Percentiles rank a stretch among this genome's conserved stretches.
phyloP scores from a whole-genome alignment of 2,329 filamentous ascomycete species.

The Fusarium sp. region DNA sequence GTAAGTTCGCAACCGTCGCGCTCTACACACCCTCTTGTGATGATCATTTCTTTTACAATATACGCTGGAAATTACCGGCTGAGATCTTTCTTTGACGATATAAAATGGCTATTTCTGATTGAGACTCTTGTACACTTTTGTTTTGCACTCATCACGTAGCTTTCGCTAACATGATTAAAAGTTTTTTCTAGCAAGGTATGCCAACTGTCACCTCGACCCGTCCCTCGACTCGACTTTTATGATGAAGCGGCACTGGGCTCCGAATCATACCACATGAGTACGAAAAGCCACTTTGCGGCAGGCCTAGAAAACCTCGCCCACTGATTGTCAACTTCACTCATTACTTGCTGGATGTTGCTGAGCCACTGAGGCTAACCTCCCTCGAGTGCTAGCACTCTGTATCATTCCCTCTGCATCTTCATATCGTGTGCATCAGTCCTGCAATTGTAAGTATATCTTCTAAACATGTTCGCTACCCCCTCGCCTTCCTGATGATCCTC shows the following conservation, averaged over 20 bases:
- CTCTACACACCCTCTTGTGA: conserved; percentile 45
- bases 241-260: conserved; percentile 99
- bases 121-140: conserved; percentile 26
- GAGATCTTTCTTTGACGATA: conserved; percentile 82
- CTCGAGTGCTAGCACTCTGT: conserved; percentile 32
- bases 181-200: conserved; percentile 51
- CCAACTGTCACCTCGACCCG: conserved; percentile 25
- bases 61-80: conserved; percentile 97
- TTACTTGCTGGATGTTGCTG: conserved; percentile 17
- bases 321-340: conserved; percentile 66
- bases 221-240: conserved; percentile 56
- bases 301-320: conserved; percentile 99
- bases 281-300: conserved; percentile 92
- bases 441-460: conserved; percentile 30
- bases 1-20: conserved; percentile 45
- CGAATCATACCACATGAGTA: conserved; percentile 77
- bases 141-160: conserved; percentile 17
- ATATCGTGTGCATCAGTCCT: background rate
- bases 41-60: conserved; percentile 75
- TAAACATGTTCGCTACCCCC: conserved; percentile 22
- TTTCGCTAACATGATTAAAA: conserved; percentile 49
- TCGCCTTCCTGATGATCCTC: conserved; percentile 56
- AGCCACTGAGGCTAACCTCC: conserved; percentile 38
- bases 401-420: too few relatives aligned
- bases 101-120: conserved; percentile 88